phyloP scores from a whole-genome alignment of 257 asterid genomes.

The Lithospermum erythrorhizon region DNA sequence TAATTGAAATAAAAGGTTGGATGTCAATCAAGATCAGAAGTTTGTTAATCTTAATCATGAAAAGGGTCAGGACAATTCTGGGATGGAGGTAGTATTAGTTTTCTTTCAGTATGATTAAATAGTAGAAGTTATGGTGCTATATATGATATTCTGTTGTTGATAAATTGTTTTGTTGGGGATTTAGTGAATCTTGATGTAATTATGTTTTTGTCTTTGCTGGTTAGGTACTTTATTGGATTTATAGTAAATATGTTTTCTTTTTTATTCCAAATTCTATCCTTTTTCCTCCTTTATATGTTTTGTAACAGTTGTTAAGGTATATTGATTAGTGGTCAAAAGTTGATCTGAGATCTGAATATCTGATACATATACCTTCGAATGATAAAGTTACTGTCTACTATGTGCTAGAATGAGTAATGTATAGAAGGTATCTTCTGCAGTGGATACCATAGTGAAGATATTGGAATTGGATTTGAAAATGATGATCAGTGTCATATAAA shows the following conservation, averaged over 20 bases:
- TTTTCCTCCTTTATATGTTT: neutral
- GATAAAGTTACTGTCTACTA: neutral
- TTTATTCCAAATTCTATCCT: neutral
- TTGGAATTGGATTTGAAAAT: neutral
- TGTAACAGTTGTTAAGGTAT: neutral
- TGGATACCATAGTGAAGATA: neutral
- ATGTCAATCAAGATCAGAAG: too few species aligned
- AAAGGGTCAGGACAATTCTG: too few species aligned
- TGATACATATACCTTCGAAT: too few species aligned
- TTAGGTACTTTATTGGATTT: neutral
- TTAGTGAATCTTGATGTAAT: neutral
- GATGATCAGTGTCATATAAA: neutral
- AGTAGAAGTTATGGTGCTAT: too few species aligned
- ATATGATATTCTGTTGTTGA: neutral
- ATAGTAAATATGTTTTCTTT: neutral
- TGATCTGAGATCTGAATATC: neutral
- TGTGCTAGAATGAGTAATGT: neutral
- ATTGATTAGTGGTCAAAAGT: neutral
- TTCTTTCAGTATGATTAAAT: neutral
- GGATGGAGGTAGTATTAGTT: too few species aligned
- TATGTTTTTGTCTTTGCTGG: neutral
- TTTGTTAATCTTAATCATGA: too few species aligned
- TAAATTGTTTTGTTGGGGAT: neutral
- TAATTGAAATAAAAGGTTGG: too few species aligned
- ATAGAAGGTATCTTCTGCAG: neutral